Evolutionary conservation across 768 basidiomycete species (phyloP).

Genomic region (Calvatia gigantea): DNA sequence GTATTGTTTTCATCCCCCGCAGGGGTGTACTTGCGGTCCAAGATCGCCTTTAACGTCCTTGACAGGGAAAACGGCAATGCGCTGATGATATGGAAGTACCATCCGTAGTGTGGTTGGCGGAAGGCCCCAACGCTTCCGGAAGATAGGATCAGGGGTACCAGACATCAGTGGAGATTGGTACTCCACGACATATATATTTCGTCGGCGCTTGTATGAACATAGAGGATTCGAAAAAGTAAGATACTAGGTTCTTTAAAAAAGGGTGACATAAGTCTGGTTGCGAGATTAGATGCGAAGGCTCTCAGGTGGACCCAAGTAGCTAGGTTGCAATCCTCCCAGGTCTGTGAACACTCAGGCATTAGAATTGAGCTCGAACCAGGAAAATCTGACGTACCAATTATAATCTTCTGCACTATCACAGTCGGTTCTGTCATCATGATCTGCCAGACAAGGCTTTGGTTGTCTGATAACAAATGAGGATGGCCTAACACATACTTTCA

Average conservation of each 20-base stretch:
- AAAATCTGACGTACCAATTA: conserved; percentile 39
- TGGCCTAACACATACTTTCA: conserved; percentile 36
- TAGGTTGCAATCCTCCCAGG: conserved; percentile 47
- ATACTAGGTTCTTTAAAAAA: neutral
- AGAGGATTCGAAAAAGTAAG: neutral
- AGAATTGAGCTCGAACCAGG: neutral
- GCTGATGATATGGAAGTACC: too few species aligned
- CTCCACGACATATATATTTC: too few species aligned
- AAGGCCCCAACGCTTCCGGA: too few species aligned
- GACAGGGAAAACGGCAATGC: too few species aligned
- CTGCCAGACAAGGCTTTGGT: conserved; percentile 21
- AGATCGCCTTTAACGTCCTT: too few species aligned
- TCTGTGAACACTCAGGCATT: conserved; percentile 28
- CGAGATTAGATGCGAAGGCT: conserved; percentile 30
- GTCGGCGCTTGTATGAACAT: neutral
- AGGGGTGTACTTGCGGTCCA: too few species aligned
- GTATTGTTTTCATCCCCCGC: too few species aligned
- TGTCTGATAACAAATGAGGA: neutral
- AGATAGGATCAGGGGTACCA: too few species aligned
- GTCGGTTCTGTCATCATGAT: conserved; percentile 56
- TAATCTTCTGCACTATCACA: conserved; percentile 57
- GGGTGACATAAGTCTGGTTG: neutral
- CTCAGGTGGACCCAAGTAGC: conserved; percentile 66
- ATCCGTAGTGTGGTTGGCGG: too few species aligned
- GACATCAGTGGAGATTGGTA: too few species aligned